Percentiles rank a stretch among this genome's conserved stretches.
These are phyloP conservation scores for Emmonsia crescens DNA, from an alignment of 2,329 filamentous ascomycete genomes.

Conservation along the genomic window DNA sequence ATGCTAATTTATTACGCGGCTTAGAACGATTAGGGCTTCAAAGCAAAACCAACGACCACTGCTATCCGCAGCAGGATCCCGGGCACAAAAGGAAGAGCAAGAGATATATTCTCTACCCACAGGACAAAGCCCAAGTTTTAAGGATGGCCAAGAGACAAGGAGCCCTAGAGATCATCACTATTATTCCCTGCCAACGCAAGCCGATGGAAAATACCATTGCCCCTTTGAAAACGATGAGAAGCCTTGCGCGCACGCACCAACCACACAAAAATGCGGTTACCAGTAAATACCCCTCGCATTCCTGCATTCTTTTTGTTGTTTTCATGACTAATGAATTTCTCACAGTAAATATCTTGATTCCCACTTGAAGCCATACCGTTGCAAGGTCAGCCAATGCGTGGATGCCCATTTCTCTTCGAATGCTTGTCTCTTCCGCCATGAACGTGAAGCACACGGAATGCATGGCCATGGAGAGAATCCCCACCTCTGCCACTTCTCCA, in stretches of 20 bases:
- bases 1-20: conserved; percentile 6
- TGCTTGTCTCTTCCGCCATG: conserved; percentile 85
- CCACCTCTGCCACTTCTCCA: conserved; percentile 75
- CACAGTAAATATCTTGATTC: conserved; percentile 91
- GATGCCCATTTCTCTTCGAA: conserved; percentile 89
- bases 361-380: conserved; percentile 90
- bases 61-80: conserved; percentile 23
- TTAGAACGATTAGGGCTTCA: conserved; percentile 30
- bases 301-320: conserved; percentile 5
- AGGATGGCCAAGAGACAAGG: conserved; percentile 28
- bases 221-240: conserved; percentile 60
- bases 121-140: conserved; percentile 25
- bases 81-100: conserved; percentile 25
- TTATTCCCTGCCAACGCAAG: conserved; percentile 32
- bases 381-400: conserved; percentile 74
- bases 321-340: conserved; percentile 15
- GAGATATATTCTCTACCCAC: conserved; percentile 29
- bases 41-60: conserved; percentile 30
- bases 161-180: conserved; percentile 34
- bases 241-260: conserved; percentile 79
- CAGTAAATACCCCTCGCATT: conserved; percentile 57
- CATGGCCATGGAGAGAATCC: conserved; percentile 91
- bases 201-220: conserved; percentile 84
- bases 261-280: conserved; percentile 98
- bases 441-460: conserved; percentile 90